Evolutionary conservation across 1,284 basidiomycete species (phyloP).

Genomic region (Malassezia furfur): DNA sequence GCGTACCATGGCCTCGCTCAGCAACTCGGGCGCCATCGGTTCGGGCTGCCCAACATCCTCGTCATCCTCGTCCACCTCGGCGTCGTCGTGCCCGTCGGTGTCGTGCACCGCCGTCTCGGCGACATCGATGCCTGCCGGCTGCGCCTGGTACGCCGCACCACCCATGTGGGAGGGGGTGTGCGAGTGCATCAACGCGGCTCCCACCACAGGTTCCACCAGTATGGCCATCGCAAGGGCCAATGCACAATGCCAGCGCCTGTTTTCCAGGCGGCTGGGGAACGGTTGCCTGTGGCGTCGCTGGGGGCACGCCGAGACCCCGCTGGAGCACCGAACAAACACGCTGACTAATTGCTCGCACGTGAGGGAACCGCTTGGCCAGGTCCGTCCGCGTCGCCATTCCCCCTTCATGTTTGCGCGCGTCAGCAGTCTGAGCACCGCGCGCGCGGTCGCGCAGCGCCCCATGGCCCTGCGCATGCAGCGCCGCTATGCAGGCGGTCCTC

Average conservation of each 20-base stretch:
- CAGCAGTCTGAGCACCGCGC: neutral
- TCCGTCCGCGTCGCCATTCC: too few relatives aligned
- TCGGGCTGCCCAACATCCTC: slow-evolving; percentile 62
- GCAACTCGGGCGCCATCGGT: slow-evolving; percentile 47
- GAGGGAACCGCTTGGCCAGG: neutral
- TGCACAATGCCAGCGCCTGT: neutral
- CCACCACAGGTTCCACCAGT: neutral
- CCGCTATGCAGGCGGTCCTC: slow-evolving; percentile 17
- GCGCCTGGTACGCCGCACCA: too few relatives aligned
- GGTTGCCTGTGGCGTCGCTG: too few relatives aligned
- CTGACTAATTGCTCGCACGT: neutral
- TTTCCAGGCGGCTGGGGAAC: neutral
- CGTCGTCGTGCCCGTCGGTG: neutral
- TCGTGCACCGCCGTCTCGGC: neutral
- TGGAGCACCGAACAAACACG: too few relatives aligned
- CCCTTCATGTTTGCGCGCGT: slow-evolving; percentile 12
- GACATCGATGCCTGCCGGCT: too few relatives aligned
- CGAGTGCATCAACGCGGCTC: neutral
- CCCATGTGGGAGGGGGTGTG: neutral
- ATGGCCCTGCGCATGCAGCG: slow-evolving; percentile 1
- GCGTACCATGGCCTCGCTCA: slow-evolving; percentile 67
- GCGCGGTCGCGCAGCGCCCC: slow-evolving; percentile 1
- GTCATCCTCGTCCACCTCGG: slow-evolving; percentile 60
- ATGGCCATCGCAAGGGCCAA: neutral
- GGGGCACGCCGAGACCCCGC: too few relatives aligned